Base-by-base conservation (phyloP, 495 filamentous ascomycete genomes). In the Xylaria castorea region DNA sequence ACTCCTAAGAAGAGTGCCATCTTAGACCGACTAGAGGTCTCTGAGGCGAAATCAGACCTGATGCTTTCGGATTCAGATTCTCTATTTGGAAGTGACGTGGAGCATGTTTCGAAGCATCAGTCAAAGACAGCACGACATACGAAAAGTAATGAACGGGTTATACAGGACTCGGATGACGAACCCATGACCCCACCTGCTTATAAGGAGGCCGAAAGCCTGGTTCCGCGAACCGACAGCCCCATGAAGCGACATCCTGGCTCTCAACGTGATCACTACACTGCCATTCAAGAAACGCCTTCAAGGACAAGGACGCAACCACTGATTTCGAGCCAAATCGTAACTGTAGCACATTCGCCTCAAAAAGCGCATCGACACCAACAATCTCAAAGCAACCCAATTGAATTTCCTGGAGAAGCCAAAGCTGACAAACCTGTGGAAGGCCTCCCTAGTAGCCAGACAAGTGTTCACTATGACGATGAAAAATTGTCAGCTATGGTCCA, bases 91-190 rank as follows among this genome's bases (percentile, higher is more conserved):
- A 70, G 74, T 22, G 53, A 70, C 20, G 2, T 48, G n/a, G 50
- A 71, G 40, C 25, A 44, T 25, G 27, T 22, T 30, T 55, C 38
- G 32, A 71, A 42, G 51, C 70, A 16, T 25, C 18, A 58, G 36
- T 30, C 20, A 12, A 67, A 46, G 50, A 34, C 32, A 30, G 6
- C 51, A 2, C 63, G 7, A 8, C 63, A 7, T 30, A n/a, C 5
- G n/a, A 79, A 73, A 46, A 40, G 16, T 30, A 60, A 80, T 66
- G 70, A 78, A 18, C 75, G 77, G 7, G 65, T 82, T 34, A 83
- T 87, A 32, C 73, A 79, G 73, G 87, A 89, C 71, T 89, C 87
- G 1, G 87, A 88, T 65, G 87, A 89, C 34, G 86, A 86, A 16
- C 73, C 76, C 3, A 51, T 76, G 27, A 80, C 79, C 25, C 78